These are phyloP conservation scores for Phytophthora melonis DNA, from an alignment of 352 stramenopile species.

Conservation along the genomic window DNA sequence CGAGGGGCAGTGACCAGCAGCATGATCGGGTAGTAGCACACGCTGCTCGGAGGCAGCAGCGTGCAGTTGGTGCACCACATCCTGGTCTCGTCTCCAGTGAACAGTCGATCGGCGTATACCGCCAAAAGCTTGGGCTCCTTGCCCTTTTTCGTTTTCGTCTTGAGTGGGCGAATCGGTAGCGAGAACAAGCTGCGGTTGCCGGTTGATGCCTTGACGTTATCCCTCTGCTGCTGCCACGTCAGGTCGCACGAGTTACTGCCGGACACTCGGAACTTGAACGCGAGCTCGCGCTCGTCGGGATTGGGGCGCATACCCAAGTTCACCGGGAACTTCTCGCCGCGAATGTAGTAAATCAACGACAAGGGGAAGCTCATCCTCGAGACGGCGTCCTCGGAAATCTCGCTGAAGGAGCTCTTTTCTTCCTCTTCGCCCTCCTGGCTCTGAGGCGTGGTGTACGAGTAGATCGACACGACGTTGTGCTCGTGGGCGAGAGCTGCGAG, in stretches of 20 bases:
- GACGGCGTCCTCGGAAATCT: slow-evolving; percentile 37
- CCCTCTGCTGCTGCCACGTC: slow-evolving; percentile 63
- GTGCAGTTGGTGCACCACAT: slow-evolving; percentile 88
- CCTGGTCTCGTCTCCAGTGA: slow-evolving; percentile 77
- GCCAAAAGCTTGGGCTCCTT: slow-evolving; percentile 50
- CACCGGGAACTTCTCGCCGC: slow-evolving; percentile 77
- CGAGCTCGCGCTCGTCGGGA: slow-evolving; percentile 40
- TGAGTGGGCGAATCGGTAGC: slow-evolving; percentile 59
- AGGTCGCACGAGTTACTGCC: slow-evolving; percentile 56
- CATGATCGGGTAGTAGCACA: slow-evolving; percentile 74
- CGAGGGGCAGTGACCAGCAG: slow-evolving; percentile 52
- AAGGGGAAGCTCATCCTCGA: slow-evolving; percentile 73
- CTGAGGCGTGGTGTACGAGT: slow-evolving; percentile 45
- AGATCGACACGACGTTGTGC: slow-evolving; percentile 67
- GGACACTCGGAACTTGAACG: slow-evolving; percentile 60
- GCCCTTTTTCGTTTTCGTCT: slow-evolving; percentile 35
- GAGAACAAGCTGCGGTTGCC: slow-evolving; percentile 72
- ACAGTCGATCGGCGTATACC: slow-evolving; percentile 77
- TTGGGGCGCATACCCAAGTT: slow-evolving; percentile 57
- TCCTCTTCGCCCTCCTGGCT: slow-evolving; percentile 22
- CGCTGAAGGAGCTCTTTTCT: slow-evolving; percentile 23
- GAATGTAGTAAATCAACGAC: slow-evolving; percentile 82
- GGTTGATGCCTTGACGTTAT: slow-evolving; percentile 71
- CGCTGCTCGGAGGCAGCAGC: slow-evolving; percentile 64
- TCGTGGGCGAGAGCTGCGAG: slow-evolving; percentile 69